Conservation (phyloP, 169 alveolate genomes). For the Plasmodium billcollinsi region DNA sequence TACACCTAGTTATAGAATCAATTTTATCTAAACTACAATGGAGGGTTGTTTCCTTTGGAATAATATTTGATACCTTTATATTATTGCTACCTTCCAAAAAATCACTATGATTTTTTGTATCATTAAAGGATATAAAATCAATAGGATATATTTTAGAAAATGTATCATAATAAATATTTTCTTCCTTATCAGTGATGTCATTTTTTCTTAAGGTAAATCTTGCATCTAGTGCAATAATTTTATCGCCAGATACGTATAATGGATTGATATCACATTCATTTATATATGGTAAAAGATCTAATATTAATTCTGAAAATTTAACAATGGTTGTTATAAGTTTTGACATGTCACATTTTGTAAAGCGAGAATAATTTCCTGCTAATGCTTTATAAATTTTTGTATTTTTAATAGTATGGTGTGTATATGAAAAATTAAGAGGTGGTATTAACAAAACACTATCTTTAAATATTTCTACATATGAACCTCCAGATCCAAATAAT, state of each 20-base stretch:
- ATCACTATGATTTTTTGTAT: neutral
- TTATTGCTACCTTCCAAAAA: neutral
- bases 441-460: slow-evolving; percentile 80
- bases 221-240: slow-evolving; percentile 62
- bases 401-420: slow-evolving; percentile 61
- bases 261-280: slow-evolving; percentile 79
- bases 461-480: slow-evolving; percentile 84
- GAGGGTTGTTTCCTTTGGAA: neutral
- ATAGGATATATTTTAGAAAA: slow-evolving; percentile 30
- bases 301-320: slow-evolving; percentile 57
- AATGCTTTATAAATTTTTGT: slow-evolving; percentile 76
- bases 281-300: slow-evolving; percentile 67
- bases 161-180: neutral
- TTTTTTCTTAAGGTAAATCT: slow-evolving; percentile 40
- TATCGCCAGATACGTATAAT: slow-evolving; percentile 26
- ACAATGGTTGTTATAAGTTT: slow-evolving; percentile 44
- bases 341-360: slow-evolving; percentile 53
- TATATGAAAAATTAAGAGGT: slow-evolving; percentile 54
- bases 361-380: slow-evolving; percentile 59
- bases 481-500: slow-evolving; percentile 88
- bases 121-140: slow-evolving; percentile 15
- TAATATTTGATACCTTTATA: neutral
- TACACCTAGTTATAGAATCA: slow-evolving; percentile 21
- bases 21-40: neutral
- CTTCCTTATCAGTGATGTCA: neutral